These are phyloP conservation scores for Pholiota conissans DNA, from an alignment of 768 basidiomycete species.

Conservation along the genomic window DNA sequence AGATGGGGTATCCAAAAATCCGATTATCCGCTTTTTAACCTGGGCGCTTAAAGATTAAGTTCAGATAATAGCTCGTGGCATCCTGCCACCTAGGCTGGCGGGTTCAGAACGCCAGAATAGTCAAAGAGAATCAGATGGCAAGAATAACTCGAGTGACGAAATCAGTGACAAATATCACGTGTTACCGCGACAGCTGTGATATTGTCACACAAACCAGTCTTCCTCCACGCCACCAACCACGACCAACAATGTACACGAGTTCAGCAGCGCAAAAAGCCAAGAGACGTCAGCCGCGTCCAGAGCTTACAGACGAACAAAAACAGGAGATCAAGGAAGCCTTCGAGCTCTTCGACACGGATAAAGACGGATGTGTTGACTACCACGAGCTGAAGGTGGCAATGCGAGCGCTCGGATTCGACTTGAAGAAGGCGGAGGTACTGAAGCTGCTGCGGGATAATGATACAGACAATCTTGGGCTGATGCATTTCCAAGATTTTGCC, in stretches of 20 bases:
- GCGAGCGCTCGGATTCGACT: constrained; percentile 95
- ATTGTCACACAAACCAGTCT: constrained; percentile 12
- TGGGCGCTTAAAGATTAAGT: constrained; percentile 2
- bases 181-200: constrained; percentile 18
- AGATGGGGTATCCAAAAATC: constrained; percentile 16
- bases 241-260: constrained; percentile 54
- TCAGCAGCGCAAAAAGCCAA: constrained; percentile 74
- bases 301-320: constrained; percentile 85
- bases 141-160: too few relatives aligned
- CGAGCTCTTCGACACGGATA: constrained; percentile 98
- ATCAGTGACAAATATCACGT: constrained; percentile 13
- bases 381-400: constrained; percentile 99
- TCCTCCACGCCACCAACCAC: constrained; percentile 7
- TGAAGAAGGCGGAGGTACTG: constrained; percentile 98
- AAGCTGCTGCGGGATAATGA: constrained; percentile 92
- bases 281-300: constrained; percentile 75
- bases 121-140: too few relatives aligned
- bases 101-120: not conserved
- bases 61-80: constrained; percentile 17
- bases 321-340: constrained; percentile 99
- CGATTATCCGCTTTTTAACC: constrained; percentile 1
- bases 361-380: constrained; percentile 94
- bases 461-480: constrained; percentile 76
- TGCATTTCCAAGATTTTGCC: constrained; percentile 93
- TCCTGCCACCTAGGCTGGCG: not conserved